Evolutionary conservation across 2,329 filamentous ascomycete genomes (phyloP).

Genomic region (Sporothrix globosa): DNA sequence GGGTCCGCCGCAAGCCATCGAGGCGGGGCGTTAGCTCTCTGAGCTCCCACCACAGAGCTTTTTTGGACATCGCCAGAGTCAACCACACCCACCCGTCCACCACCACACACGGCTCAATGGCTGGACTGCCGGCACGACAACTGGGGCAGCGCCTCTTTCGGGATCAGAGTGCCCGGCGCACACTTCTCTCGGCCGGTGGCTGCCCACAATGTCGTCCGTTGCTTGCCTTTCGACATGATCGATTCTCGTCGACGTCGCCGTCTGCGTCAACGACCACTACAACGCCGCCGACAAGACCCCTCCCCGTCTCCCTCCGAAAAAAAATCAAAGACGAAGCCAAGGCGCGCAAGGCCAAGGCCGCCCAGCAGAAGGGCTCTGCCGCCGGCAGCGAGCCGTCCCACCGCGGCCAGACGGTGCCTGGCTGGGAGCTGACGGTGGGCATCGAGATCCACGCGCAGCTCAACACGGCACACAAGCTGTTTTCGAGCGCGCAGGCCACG

Average conservation of each 20-base stretch:
- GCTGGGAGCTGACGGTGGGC: conserved; percentile 93
- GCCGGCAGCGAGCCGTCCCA: conserved; percentile 46
- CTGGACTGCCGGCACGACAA: conserved; percentile 17
- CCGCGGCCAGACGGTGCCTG: conserved; percentile 58
- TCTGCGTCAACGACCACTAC: not conserved
- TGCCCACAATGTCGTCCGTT: conserved; percentile 14
- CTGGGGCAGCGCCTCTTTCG: conserved; percentile 1
- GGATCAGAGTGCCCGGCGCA: not conserved
- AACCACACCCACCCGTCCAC: not conserved
- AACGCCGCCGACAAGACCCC: not conserved
- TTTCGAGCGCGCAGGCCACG: conserved; percentile 65
- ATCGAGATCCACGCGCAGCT: conserved; percentile 97
- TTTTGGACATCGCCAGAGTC: not conserved
- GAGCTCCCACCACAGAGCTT: not conserved
- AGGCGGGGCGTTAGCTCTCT: too few relatives aligned
- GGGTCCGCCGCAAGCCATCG: not conserved
- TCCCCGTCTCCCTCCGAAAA: conserved; percentile 64
- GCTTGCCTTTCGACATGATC: not conserved
- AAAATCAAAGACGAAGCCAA: conserved; percentile 70
- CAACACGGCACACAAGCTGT: conserved; percentile 86
- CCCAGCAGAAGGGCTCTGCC: conserved; percentile 45
- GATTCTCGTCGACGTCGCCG: conserved; percentile 11
- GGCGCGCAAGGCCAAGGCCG: conserved; percentile 49
- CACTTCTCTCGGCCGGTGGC: not conserved
- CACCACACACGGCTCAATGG: conserved; percentile 7